These are phyloP conservation scores for Styphnolobium japonicum DNA, from an alignment of 306 rosid species.

Conservation along the genomic window DNA sequence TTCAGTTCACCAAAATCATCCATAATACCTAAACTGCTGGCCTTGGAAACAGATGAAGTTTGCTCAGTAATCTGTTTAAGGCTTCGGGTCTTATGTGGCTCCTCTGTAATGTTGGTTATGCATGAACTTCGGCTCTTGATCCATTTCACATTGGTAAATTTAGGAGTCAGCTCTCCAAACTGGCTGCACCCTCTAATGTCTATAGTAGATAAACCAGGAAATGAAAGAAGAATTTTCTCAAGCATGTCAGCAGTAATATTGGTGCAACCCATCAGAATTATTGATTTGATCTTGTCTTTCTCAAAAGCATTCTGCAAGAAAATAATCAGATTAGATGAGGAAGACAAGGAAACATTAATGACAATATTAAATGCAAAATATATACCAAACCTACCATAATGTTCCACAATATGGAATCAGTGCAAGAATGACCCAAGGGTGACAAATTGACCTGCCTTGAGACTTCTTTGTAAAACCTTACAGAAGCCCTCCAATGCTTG, in stretches of 20 bases:
- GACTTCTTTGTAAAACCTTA: slow-evolving; percentile 65
- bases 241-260: slow-evolving; percentile 66
- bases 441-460: slow-evolving; percentile 79
- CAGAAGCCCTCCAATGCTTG: slow-evolving; percentile 84
- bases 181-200: slow-evolving; percentile 92
- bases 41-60: slow-evolving; percentile 51
- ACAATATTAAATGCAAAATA: slow-evolving; percentile 22
- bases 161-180: slow-evolving; percentile 64
- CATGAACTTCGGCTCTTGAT: slow-evolving; percentile 63
- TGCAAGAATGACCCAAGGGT: slow-evolving; percentile 74
- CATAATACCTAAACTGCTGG: slow-evolving; percentile 47
- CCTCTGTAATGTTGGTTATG: slow-evolving; percentile 51
- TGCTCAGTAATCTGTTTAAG: slow-evolving; percentile 69
- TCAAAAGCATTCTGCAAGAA: slow-evolving; percentile 70
- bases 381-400: slow-evolving; percentile 61
- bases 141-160: slow-evolving; percentile 74
- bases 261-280: slow-evolving; percentile 74
- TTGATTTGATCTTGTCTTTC: slow-evolving; percentile 69
- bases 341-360: slow-evolving; percentile 17
- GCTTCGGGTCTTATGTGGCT: slow-evolving; percentile 63
- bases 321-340: slow-evolving; percentile 32
- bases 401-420: slow-evolving; percentile 59
- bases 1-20: slow-evolving; percentile 96
- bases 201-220: slow-evolving; percentile 65
- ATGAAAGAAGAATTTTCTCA: slow-evolving; percentile 73